These are phyloP conservation scores for Sequoiadendron giganteum DNA, from an alignment of 75 land plant genomes.

Conservation along the genomic window DNA sequence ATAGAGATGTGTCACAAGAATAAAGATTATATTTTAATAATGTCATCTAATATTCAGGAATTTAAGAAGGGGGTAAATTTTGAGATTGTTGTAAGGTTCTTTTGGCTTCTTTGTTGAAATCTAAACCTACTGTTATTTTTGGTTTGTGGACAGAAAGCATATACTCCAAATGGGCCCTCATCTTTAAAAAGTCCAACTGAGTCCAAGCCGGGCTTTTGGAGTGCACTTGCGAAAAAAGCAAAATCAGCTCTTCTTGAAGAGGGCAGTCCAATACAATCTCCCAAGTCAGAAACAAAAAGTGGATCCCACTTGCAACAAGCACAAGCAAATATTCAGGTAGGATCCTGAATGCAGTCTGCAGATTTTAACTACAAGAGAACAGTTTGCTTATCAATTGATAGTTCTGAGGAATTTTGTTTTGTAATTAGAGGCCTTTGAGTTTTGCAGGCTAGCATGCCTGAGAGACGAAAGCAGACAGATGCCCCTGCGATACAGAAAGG, in stretches of 20 bases:
- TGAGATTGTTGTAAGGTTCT: neutral
- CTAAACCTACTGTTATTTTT: neutral
- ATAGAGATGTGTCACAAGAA: neutral
- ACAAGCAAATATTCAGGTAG: constrained; percentile 23
- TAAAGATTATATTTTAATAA: neutral
- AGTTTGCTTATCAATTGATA: neutral
- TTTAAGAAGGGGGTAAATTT: neutral
- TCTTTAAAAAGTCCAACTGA: constrained; percentile 42
- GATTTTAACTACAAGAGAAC: neutral
- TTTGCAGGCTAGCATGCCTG: constrained; percentile 13
- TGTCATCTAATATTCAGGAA: neutral
- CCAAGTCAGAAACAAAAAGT: constrained; percentile 20
- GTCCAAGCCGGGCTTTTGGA: constrained; percentile 68
- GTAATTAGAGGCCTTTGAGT: neutral
- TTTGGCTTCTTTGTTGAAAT: neutral
- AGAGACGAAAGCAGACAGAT: constrained; percentile 27
- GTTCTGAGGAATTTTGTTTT: neutral
- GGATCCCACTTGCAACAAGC: constrained; percentile 5
- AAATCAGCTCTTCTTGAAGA: constrained; percentile 68
- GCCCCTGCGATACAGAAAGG: constrained; percentile 58
- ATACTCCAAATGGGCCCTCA: constrained; percentile 33
- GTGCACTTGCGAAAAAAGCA: constrained; percentile 74
- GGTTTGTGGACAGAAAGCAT: constrained; percentile 15
- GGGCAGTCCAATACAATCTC: constrained; percentile 36
- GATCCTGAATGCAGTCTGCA: neutral